Percentiles rank a stretch among this genome's conserved stretches.
Evolutionary conservation across 2,329 filamentous ascomycete genomes (phyloP).

Genomic region (Chaetomiaceae sp.): DNA sequence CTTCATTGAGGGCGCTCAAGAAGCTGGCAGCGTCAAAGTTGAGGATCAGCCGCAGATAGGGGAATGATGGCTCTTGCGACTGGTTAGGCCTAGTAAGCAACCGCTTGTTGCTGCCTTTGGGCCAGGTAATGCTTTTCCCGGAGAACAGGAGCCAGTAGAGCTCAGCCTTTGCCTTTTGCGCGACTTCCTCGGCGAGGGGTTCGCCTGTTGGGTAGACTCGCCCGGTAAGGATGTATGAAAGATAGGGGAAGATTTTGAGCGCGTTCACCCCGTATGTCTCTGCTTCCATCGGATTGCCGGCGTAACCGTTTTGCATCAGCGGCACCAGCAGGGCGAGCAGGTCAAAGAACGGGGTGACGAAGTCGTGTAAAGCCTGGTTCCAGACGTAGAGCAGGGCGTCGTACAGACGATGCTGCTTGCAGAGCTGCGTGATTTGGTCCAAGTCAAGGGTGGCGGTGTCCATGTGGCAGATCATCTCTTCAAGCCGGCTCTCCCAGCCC

Average conservation of each 20-base stretch:
- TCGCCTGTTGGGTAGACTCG: slow-evolving; percentile 87
- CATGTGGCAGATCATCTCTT: slow-evolving; percentile 92
- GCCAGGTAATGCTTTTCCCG: slow-evolving; percentile 72
- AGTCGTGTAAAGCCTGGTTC: slow-evolving; percentile 86
- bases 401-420: slow-evolving; percentile 87
- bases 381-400: slow-evolving; percentile 96
- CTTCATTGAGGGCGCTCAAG: slow-evolving; percentile 91
- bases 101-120: slow-evolving; percentile 55
- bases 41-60: slow-evolving; percentile 77
- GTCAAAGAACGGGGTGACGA: slow-evolving; percentile 84
- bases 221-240: slow-evolving; percentile 86
- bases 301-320: slow-evolving; percentile 51
- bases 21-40: slow-evolving; percentile 89
- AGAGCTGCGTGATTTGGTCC: slow-evolving; percentile 84
- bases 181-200: slow-evolving; percentile 65
- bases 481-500: slow-evolving; percentile 71
- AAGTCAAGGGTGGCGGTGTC: slow-evolving; percentile 88
- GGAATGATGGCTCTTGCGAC: slow-evolving; percentile 68
- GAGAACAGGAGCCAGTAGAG: slow-evolving; percentile 94
- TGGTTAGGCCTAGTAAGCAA: slow-evolving; percentile 57
- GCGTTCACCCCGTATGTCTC: slow-evolving; percentile 66
- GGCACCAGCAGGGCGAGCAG: slow-evolving; percentile 66
- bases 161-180: slow-evolving; percentile 74
- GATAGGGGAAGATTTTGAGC: slow-evolving; percentile 88
- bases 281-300: slow-evolving; percentile 51